Percentiles rank a stretch among this genome's conserved stretches.
These are phyloP conservation scores for Trichoderma atrobrunneum DNA, from an alignment of 2,329 filamentous ascomycete genomes.

Conservation along the genomic window DNA sequence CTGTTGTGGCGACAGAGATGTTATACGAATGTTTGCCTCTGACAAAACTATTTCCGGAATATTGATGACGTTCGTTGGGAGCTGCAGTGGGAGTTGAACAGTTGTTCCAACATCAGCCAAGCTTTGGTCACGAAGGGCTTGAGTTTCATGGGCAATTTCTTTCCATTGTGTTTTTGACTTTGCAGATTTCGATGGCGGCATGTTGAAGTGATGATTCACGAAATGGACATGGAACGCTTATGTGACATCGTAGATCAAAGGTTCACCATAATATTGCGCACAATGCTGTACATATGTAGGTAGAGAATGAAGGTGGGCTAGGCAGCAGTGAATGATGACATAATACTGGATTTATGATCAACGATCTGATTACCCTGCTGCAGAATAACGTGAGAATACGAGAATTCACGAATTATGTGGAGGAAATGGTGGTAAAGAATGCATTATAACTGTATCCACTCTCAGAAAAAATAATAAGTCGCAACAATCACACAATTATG, in stretches of 20 bases:
- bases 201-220: neutral
- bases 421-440: neutral
- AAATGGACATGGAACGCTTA: neutral
- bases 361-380: neutral
- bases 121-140: neutral
- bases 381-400: neutral
- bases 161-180: neutral
- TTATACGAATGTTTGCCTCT: neutral
- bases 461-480: neutral
- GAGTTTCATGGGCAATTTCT: neutral
- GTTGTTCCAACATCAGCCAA: neutral
- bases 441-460: neutral
- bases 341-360: neutral
- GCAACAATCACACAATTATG: neutral
- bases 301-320: neutral
- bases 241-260: neutral
- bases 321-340: neutral
- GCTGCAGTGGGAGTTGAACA: neutral
- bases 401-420: neutral
- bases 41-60: neutral
- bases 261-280: neutral
- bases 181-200: neutral
- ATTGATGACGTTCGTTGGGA: neutral
- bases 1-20: neutral
- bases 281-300: neutral